Evolutionary conservation across 176 grass and related monocot species (phyloP).

Genomic region (Typha latifolia): DNA sequence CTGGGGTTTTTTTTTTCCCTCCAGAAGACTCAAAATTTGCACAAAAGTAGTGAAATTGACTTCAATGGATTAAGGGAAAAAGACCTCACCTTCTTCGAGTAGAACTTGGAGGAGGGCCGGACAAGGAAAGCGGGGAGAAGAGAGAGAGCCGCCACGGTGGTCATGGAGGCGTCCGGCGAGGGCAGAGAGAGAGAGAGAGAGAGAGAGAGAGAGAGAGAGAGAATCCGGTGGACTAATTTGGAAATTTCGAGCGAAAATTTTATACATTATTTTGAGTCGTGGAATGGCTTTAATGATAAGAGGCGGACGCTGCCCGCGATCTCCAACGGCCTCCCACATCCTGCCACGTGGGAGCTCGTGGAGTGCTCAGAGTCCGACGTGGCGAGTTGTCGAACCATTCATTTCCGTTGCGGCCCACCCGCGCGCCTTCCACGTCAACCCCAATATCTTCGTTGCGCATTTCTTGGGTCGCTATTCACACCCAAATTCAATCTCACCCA

Average conservation of each 20-base stretch:
- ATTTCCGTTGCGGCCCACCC: too few species aligned
- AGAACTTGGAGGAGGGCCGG: slow-evolving; percentile 52
- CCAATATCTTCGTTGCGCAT: too few species aligned
- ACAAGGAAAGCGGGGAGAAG: slow-evolving; percentile 51
- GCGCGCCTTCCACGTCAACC: too few species aligned
- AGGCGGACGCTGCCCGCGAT: slow-evolving; percentile 51
- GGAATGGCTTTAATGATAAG: slow-evolving; percentile 37
- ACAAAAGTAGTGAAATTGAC: neutral
- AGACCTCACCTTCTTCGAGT: slow-evolving; percentile 53
- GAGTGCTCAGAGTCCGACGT: slow-evolving; percentile 11
- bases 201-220: slow-evolving; percentile 6
- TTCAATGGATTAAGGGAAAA: neutral
- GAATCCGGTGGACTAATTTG: neutral
- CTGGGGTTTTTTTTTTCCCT: neutral
- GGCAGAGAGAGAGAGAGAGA: too few species aligned
- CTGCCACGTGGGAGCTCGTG: slow-evolving; percentile 40
- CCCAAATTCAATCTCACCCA: too few species aligned
- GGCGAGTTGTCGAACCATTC: slow-evolving; percentile 1
- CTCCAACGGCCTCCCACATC: slow-evolving; percentile 27
- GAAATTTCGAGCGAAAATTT: slow-evolving; percentile 4
- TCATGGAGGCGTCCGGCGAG: slow-evolving; percentile 36
- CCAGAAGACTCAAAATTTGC: neutral
- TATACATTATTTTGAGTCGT: slow-evolving; percentile 1
- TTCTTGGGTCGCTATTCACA: too few species aligned
- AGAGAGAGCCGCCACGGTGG: slow-evolving; percentile 52